These are phyloP conservation scores for Jaapia argillacea DNA, from an alignment of 768 basidiomycete species.

Conservation along the genomic window DNA sequence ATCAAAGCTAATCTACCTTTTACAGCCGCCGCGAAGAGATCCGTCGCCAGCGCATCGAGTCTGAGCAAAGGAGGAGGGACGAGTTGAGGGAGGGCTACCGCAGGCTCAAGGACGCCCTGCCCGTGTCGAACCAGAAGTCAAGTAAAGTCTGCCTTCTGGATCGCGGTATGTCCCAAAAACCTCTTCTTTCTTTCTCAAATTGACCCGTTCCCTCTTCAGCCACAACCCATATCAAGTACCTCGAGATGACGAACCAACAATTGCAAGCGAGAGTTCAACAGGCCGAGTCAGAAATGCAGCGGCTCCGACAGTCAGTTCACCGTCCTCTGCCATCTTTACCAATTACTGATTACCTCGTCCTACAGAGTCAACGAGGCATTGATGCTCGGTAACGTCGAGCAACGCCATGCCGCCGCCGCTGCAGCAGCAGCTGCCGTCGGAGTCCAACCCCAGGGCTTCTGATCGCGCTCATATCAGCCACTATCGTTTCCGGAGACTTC, in stretches of 20 bases:
- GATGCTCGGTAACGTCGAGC: conserved; percentile 78
- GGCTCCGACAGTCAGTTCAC: conserved; percentile 49
- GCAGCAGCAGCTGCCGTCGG: conserved; percentile 37
- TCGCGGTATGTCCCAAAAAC: conserved; percentile 53
- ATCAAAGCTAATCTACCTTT: conserved; percentile 24
- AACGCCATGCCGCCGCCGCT: conserved; percentile 49
- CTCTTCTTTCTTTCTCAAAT: conserved; percentile 4
- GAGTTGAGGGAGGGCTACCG: conserved; percentile 90
- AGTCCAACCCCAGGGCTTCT: conserved; percentile 19
- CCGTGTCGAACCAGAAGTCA: conserved; percentile 84
- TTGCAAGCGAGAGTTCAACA: conserved; percentile 68
- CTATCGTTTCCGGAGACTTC: no score
- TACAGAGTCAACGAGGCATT: conserved; percentile 75
- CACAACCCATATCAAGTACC: conserved; percentile 78
- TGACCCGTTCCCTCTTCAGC: no score
- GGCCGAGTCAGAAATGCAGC: conserved; percentile 72
- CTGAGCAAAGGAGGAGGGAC: conserved; percentile 84
- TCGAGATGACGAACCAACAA: conserved; percentile 71
- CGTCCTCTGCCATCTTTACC: neutral
- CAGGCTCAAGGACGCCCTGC: conserved; percentile 83
- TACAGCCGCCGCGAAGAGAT: conserved; percentile 76
- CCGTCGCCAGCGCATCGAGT: conserved; percentile 88
- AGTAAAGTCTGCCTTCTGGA: conserved; percentile 89
- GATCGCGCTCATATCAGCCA: conserved; percentile 31
- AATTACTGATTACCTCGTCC: neutral